Conservation (phyloP, 495 filamentous ascomycete genomes). For the Neurospora sp. region DNA sequence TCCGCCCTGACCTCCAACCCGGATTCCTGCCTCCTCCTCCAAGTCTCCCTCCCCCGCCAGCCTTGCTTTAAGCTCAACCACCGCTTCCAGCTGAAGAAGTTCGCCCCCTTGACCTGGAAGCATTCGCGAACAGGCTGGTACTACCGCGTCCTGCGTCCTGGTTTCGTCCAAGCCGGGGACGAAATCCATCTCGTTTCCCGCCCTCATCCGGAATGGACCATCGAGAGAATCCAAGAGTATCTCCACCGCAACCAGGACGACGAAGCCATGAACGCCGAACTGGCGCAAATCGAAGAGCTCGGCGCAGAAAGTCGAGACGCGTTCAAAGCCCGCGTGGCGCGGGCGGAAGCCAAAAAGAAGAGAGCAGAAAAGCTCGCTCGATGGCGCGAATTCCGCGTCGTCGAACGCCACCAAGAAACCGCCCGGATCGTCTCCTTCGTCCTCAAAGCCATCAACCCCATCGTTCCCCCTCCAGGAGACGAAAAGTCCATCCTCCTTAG, state of each 20-base stretch:
- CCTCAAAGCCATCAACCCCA: constrained; percentile 21
- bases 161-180: constrained; percentile 38
- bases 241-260: constrained; percentile 38
- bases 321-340: constrained; percentile 30
- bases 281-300: constrained; percentile 35
- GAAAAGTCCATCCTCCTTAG: constrained; percentile 7
- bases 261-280: constrained; percentile 32
- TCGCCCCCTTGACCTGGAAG: constrained; percentile 43
- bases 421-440: constrained; percentile 30
- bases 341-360: constrained; percentile 1
- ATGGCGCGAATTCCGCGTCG: constrained; percentile 36
- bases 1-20: background rate
- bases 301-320: constrained; percentile 35
- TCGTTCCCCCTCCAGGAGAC: background rate
- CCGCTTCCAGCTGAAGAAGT: constrained; percentile 43
- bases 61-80: constrained; percentile 49
- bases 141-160: constrained; percentile 40
- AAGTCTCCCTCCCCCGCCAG: constrained; percentile 5
- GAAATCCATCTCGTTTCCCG: constrained; percentile 34
- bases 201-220: constrained; percentile 41
- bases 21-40: background rate
- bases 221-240: constrained; percentile 46
- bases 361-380: constrained; percentile 15
- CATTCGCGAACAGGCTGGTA: constrained; percentile 45
- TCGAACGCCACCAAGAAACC: constrained; percentile 34